Evolutionary conservation across 2,329 filamentous ascomycete species (phyloP).

Genomic region (Bipolaris gigantea): DNA sequence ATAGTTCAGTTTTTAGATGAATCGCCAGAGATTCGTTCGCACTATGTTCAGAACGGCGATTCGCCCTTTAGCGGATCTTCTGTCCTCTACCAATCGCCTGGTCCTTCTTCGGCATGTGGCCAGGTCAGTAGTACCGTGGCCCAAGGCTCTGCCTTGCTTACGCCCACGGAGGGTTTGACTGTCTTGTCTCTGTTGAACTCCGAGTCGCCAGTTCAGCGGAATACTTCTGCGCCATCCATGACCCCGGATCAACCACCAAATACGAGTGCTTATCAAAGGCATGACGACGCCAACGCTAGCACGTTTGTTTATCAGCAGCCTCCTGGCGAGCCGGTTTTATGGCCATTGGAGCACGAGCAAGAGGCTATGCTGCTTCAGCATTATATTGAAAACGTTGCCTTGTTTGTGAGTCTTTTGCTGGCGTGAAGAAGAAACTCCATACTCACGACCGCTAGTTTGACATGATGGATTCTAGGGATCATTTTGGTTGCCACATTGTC

Average conservation of each 20-base stretch:
- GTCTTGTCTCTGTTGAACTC: conserved; percentile 41
- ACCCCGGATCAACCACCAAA: conserved; percentile 18
- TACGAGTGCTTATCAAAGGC: conserved; percentile 11
- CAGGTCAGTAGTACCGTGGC: conserved; percentile 22
- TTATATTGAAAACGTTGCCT: conserved; percentile 43
- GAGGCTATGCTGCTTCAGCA: conserved; percentile 44
- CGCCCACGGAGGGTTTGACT: conserved; percentile 37
- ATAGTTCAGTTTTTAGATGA: conserved; percentile 44
- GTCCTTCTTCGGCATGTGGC: conserved; percentile 16
- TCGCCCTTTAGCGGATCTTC: conserved; percentile 20
- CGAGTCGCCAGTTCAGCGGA: conserved; percentile 31
- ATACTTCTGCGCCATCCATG: conserved; percentile 15
- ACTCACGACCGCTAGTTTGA: conserved; percentile 33
- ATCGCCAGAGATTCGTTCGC: conserved; percentile 37
- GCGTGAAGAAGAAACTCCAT: too few relatives aligned
- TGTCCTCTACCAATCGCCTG: conserved; percentile 11
- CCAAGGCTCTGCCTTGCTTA: conserved; percentile 20
- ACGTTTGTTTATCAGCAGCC: conserved; percentile 38
- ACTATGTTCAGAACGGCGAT: conserved; percentile 30
- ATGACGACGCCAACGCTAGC: conserved; percentile 8
- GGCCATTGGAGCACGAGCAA: conserved; percentile 42
- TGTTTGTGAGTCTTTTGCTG: conserved; percentile 31
- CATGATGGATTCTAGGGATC: conserved; percentile 39
- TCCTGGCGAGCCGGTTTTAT: conserved; percentile 35
- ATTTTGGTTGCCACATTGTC: conserved; percentile 42